phyloP scores from a whole-genome alignment of 371 early-diverging fungal species.

The Lichtheimia corymbifera region DNA sequence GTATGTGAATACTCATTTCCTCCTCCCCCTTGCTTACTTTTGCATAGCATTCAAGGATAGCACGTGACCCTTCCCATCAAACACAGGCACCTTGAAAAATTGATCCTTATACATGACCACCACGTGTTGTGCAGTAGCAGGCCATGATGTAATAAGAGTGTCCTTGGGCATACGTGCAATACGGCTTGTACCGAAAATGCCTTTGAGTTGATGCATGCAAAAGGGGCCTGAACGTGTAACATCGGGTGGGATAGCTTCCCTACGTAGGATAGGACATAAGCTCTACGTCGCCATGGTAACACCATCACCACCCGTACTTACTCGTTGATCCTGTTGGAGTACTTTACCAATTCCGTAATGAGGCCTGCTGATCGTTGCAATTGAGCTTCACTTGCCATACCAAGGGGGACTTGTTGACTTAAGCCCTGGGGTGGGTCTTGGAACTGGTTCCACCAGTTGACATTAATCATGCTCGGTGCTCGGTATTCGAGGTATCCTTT shows the following conservation, averaged over 20 bases:
- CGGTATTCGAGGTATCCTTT: conserved; percentile 92
- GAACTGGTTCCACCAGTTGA: conserved; percentile 87
- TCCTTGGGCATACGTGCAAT: conserved; percentile 74
- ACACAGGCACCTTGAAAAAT: conserved; percentile 76
- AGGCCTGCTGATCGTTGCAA: conserved; percentile 78
- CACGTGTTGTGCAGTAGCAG: conserved; percentile 76
- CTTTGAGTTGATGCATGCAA: conserved; percentile 90
- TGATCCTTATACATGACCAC: conserved; percentile 84
- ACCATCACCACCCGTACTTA: conserved; percentile 22
- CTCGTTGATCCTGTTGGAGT: conserved; percentile 75
- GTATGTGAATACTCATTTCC: background rate
- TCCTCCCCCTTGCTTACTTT: conserved; percentile 33
- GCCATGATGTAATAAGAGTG: conserved; percentile 67
- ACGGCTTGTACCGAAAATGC: conserved; percentile 83
- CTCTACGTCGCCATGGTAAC: background rate
- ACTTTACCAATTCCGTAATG: conserved; percentile 66
- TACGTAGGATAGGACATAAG: conserved; percentile 1
- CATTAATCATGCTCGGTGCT: conserved; percentile 79
- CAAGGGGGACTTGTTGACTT: conserved; percentile 41
- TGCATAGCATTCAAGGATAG: conserved; percentile 66
- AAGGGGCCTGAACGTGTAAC: conserved; percentile 68
- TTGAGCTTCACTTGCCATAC: conserved; percentile 72
- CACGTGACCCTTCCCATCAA: conserved; percentile 67
- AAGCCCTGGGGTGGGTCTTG: conserved; percentile 62
- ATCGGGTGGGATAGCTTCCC: conserved; percentile 71